Evolutionary conservation across 2,329 filamentous ascomycete species (phyloP).

Genomic region (Colletotrichum chlorophyti): DNA sequence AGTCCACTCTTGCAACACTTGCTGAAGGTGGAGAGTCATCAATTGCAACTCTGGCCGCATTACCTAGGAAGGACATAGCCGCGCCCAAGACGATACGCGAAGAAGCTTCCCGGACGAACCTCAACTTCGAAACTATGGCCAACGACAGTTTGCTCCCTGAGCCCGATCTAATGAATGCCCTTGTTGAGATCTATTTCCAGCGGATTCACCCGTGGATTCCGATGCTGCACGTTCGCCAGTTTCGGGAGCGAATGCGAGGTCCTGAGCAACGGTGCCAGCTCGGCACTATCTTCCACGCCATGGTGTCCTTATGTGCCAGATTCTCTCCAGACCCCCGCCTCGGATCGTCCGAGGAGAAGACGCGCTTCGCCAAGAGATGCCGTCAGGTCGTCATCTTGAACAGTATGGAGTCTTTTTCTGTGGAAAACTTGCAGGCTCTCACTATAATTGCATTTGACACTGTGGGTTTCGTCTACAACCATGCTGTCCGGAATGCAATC

Average conservation of each 20-base stretch:
- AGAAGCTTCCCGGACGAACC: neutral
- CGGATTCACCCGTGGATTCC: conserved; percentile 48
- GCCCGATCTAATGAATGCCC: conserved; percentile 39
- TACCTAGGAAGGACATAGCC: neutral
- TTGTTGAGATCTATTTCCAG: conserved; percentile 44
- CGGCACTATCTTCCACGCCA: conserved; percentile 43
- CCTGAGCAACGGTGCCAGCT: conserved; percentile 31
- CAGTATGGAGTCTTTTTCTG: conserved; percentile 43
- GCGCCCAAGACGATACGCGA: neutral
- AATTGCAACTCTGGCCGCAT: conserved; percentile 1
- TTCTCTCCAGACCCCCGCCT: conserved; percentile 37
- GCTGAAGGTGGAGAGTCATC: conserved; percentile 19
- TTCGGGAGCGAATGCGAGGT: conserved; percentile 31
- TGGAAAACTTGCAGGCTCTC: conserved; percentile 42
- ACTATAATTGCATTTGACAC: conserved; percentile 45
- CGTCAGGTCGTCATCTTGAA: conserved; percentile 39
- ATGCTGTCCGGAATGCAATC: neutral
- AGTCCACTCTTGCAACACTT: conserved; percentile 26
- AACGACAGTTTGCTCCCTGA: conserved; percentile 30
- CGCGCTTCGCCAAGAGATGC: conserved; percentile 33
- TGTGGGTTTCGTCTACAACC: conserved; percentile 24
- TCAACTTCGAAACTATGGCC: conserved; percentile 1
- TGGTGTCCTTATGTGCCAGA: conserved; percentile 36
- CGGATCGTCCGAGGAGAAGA: conserved; percentile 28
- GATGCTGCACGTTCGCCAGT: conserved; percentile 40